Base-by-base conservation (phyloP, 768 basidiomycete genomes). In the Termitomyces sp. region DNA sequence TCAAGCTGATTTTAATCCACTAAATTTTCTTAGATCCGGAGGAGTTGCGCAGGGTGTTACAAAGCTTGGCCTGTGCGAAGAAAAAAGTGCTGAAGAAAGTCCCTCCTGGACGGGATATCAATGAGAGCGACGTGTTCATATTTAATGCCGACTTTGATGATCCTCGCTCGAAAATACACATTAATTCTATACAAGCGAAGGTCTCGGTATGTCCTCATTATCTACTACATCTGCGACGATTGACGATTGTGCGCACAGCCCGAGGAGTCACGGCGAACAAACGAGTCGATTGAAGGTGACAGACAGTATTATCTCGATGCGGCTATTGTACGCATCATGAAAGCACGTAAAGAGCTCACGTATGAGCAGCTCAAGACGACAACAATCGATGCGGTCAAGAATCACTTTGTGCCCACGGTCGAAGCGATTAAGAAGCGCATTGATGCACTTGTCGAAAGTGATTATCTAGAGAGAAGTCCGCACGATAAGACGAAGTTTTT, bases 271-370 rank as follows among this genome's bases (percentile, higher is more conserved):
- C 81, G 82, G 58, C 82, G 85, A 56, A 95, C 92, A 5, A 92
- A 92, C 65, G 80, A 79, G 2, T 81, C 88, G 47, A 92, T 99
- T 40, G 90, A 95, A 62, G 84, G 86, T 36, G 94, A 98, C 70
- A 84, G 96, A 59, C 86, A 87, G 59, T 82, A 87, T 65, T 86
- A 87, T 57, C 78, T 98, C 14, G 94, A 98, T 63, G 94, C 94
- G 0, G 95, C 95, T 22, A 95, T 99, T 64, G 96, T 99, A 35
- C 87, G 97, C 6, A 85, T 96, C 66, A 95, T 98, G 94, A 98
- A 98, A 70, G 86, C 85, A 2, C 83, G 84, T 64, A 98, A 96
- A 74, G 88, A 90, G 71, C 76, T 96, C 72, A 77, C 75, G 26
- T 85, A 92, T 65, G 85, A 90, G 63, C 79, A 88, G 62, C 79